Percentiles rank a stretch among this genome's conserved stretches.
Conservation (phyloP, 345 rosid species). For the Excoecaria agallocha region DNA sequence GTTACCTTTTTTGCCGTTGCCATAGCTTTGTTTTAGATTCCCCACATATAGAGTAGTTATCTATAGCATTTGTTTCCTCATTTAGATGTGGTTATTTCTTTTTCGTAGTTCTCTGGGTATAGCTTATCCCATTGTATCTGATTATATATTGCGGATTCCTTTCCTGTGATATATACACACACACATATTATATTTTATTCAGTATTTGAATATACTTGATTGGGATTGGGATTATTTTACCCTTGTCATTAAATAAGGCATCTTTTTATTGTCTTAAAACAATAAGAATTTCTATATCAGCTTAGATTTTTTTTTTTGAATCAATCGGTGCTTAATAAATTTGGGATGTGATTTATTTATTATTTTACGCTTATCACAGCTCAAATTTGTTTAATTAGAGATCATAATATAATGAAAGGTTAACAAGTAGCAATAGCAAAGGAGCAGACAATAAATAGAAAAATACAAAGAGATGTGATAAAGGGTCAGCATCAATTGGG, state of each 20-base stretch:
- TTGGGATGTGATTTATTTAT: too few relatives aligned
- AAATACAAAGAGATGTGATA: too few relatives aligned
- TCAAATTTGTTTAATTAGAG: not conserved
- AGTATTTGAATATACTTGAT: too few relatives aligned
- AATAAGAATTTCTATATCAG: too few relatives aligned
- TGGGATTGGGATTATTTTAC: too few relatives aligned
- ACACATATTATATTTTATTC: not conserved
- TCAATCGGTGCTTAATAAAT: too few relatives aligned
- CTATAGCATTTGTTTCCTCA: not conserved
- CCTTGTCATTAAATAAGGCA: too few relatives aligned
- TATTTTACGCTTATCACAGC: too few relatives aligned
- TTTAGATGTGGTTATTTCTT: not conserved
- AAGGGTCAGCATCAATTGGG: too few relatives aligned
- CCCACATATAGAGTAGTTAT: not conserved
- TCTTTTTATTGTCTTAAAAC: too few relatives aligned
- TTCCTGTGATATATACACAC: not conserved
- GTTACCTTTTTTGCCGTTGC: not conserved
- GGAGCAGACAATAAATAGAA: not conserved
- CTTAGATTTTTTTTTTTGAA: too few relatives aligned
- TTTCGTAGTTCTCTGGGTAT: not conserved
- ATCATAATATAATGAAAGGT: not conserved
- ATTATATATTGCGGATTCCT: not conserved
- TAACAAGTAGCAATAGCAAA: not conserved
- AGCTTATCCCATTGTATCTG: not conserved
- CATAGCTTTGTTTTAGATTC: constrained; percentile 3